Conservation (phyloP, 345 rosid genomes). For the Excoecaria agallocha region DNA sequence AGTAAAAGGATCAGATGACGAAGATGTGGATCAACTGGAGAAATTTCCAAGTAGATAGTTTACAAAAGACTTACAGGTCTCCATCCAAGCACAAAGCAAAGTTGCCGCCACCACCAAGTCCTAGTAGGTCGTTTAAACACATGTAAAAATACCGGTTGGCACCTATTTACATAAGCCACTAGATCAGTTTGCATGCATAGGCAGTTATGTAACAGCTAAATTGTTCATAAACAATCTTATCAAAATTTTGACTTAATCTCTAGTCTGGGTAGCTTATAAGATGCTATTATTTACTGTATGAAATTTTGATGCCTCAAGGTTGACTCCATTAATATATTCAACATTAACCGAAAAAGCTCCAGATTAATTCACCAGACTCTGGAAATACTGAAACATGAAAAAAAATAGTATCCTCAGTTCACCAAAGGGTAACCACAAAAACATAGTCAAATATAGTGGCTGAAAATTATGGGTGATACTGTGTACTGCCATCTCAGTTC, state of each 20-base stretch:
- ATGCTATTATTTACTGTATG: no score
- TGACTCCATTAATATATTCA: neutral
- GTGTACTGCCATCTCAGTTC: neutral
- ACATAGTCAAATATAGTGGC: neutral
- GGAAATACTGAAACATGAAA: neutral
- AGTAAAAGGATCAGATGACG: neutral
- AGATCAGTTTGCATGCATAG: slow-evolving; percentile 13
- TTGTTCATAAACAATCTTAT: neutral
- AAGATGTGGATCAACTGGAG: neutral
- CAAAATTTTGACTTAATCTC: neutral
- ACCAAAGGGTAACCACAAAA: neutral
- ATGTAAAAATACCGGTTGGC: slow-evolving; percentile 82
- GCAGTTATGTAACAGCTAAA: neutral
- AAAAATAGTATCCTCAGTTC: neutral
- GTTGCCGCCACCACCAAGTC: slow-evolving; percentile 87
- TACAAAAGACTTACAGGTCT: slow-evolving; percentile 72
- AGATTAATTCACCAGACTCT: neutral
- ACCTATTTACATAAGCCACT: slow-evolving; percentile 45
- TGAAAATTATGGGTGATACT: neutral
- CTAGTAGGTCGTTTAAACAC: slow-evolving; percentile 83
- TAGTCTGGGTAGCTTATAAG: neutral
- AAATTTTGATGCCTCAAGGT: neutral
- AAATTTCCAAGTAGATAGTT: neutral
- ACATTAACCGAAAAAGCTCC: neutral
- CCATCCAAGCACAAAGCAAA: slow-evolving; percentile 77